phyloP scores from a whole-genome alignment of 768 basidiomycete genomes.

The Baorangia bicolor region DNA sequence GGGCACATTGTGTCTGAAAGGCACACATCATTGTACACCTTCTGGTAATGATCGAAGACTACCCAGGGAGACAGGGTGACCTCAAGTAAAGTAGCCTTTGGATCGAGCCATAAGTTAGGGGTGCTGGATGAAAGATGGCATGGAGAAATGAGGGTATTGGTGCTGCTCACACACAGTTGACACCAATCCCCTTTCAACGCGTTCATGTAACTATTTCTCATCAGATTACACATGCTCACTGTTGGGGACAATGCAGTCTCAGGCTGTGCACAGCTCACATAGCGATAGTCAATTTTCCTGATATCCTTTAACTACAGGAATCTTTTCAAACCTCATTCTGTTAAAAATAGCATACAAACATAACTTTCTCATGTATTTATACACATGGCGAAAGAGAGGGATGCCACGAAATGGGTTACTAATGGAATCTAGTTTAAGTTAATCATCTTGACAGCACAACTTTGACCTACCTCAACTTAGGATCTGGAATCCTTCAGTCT shows the following conservation, averaged over 20 bases:
- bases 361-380: too few species aligned
- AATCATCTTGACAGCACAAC: background rate
- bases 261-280: too few species aligned
- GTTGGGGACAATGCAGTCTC: too few species aligned
- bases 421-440: background rate
- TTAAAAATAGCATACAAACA: background rate
- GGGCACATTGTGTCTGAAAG: conserved; percentile 59
- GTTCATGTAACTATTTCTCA: conserved; percentile 22
- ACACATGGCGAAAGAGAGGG: too few species aligned
- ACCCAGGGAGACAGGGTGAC: conserved; percentile 72
- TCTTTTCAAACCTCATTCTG: background rate
- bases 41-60: conserved; percentile 72
- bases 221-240: too few species aligned
- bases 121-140: conserved; percentile 51
- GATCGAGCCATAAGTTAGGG: conserved; percentile 46
- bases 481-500: background rate
- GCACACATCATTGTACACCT: conserved; percentile 67
- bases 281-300: too few species aligned
- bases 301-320: too few species aligned
- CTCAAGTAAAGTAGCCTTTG: conserved; percentile 52
- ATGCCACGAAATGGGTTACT: too few species aligned
- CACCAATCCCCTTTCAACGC: background rate
- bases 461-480: background rate
- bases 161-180: conserved; percentile 2
- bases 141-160: conserved; percentile 35